phyloP scores from a whole-genome alignment of 768 basidiomycete species.

The Suillus subluteus region DNA sequence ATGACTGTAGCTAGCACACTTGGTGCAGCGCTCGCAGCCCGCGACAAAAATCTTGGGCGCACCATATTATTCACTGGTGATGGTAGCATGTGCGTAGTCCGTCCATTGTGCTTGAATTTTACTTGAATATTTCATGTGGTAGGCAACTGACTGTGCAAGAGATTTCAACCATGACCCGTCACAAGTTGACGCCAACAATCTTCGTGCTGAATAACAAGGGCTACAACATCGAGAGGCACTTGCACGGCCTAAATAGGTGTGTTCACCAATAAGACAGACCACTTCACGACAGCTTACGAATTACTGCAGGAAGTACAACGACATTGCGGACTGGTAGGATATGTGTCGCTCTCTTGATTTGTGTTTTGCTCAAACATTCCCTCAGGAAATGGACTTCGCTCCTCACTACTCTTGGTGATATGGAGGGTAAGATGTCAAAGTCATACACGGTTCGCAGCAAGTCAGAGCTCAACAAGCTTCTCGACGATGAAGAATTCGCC shows the following conservation, averaged over 20 bases:
- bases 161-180: slow-evolving; percentile 78
- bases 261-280: neutral
- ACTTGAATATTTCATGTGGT: slow-evolving; percentile 13
- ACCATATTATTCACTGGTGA: slow-evolving; percentile 88
- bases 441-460: slow-evolving; percentile 74
- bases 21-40: slow-evolving; percentile 81
- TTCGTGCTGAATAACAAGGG: slow-evolving; percentile 83
- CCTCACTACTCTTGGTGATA: slow-evolving; percentile 60
- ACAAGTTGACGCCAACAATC: slow-evolving; percentile 77
- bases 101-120: neutral
- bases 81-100: slow-evolving; percentile 65
- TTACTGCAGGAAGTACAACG: slow-evolving; percentile 73
- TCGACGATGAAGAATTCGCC: slow-evolving; percentile 65
- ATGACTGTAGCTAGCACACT: slow-evolving; percentile 56
- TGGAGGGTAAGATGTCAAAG: slow-evolving; percentile 48
- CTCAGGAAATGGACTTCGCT: slow-evolving; percentile 66
- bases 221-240: slow-evolving; percentile 85
- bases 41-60: slow-evolving; percentile 61
- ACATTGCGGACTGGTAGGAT: slow-evolving; percentile 72
- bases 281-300: neutral
- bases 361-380: neutral
- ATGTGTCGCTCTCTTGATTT: neutral
- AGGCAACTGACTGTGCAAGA: slow-evolving; percentile 85
- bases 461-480: slow-evolving; percentile 64
- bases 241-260: slow-evolving; percentile 67